phyloP scores from a whole-genome alignment of 2,329 filamentous ascomycete species.

The Venturia pyrina region DNA sequence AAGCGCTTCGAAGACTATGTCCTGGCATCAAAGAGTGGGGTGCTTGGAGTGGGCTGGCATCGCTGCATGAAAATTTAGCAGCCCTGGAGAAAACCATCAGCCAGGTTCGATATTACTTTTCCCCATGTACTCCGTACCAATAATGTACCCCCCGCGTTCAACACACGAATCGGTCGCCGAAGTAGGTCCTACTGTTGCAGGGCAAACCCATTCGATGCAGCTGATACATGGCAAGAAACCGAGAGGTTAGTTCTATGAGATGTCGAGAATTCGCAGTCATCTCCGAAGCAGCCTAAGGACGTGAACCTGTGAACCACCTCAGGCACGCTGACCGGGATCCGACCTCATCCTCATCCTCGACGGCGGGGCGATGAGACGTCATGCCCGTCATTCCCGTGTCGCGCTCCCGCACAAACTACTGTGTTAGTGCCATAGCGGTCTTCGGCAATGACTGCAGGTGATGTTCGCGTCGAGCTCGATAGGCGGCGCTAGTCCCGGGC shows the following conservation, averaged over 20 bases:
- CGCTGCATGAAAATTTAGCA: slow-evolving; percentile 2
- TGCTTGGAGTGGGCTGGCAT: neutral
- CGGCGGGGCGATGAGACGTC: neutral
- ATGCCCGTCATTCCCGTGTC: slow-evolving; percentile 3
- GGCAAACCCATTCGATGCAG: too few relatives aligned
- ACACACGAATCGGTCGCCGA: neutral
- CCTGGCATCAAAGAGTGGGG: slow-evolving; percentile 7
- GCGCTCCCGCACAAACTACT: neutral
- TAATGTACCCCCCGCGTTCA: neutral
- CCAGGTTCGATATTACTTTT: slow-evolving; percentile 5
- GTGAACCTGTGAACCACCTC: too few relatives aligned
- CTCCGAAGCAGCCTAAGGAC: neutral
- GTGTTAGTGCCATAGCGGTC: too few relatives aligned
- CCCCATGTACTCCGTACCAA: neutral
- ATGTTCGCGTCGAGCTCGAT: neutral
- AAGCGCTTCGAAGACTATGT: neutral
- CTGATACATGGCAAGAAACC: too few relatives aligned
- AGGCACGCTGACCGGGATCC: neutral
- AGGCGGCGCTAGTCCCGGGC: neutral
- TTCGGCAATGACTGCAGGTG: neutral
- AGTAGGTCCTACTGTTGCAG: neutral
- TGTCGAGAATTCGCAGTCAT: neutral
- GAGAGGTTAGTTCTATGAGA: too few relatives aligned
- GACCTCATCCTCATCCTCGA: neutral
- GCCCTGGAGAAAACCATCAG: neutral